phyloP scores from a whole-genome alignment of 768 basidiomycete genomes.

The Naganishia vishniacii region DNA sequence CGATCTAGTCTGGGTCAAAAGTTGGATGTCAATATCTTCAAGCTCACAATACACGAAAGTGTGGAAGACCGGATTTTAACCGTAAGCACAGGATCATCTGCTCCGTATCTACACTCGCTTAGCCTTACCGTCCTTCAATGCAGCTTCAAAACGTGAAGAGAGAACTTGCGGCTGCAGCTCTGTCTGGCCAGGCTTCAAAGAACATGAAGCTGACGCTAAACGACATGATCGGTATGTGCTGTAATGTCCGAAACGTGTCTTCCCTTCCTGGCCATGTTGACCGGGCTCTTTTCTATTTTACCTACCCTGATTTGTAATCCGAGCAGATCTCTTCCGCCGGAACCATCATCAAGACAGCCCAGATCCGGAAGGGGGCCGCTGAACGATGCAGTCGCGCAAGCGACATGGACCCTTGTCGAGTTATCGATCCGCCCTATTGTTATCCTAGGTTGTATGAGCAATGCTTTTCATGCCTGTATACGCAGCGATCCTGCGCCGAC shows the following conservation, averaged over 20 bases:
- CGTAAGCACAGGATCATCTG: constrained; percentile 48
- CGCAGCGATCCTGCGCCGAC: no score
- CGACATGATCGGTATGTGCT: constrained; percentile 62
- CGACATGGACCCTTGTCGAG: neutral
- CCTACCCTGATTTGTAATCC: neutral
- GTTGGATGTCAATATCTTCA: constrained; percentile 66
- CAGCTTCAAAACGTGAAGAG: constrained; percentile 91
- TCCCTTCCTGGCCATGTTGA: neutral
- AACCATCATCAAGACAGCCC: constrained; percentile 1
- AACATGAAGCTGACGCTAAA: constrained; percentile 70
- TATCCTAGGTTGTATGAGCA: no score
- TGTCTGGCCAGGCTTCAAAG: constrained; percentile 84
- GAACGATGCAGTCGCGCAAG: neutral
- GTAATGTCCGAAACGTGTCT: no score
- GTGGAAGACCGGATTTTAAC: constrained; percentile 80
- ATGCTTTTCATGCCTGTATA: no score
- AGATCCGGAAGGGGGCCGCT: neutral
- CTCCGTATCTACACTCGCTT: neutral
- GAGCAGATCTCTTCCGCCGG: constrained; percentile 8
- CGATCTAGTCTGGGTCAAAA: constrained; percentile 65
- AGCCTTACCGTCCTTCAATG: neutral
- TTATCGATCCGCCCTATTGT: no score
- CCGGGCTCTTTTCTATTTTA: neutral
- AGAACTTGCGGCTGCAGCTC: constrained; percentile 70
- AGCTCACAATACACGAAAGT: constrained; percentile 71